phyloP scores from a whole-genome alignment of 768 basidiomycete genomes.

The Mycena indigotica region DNA sequence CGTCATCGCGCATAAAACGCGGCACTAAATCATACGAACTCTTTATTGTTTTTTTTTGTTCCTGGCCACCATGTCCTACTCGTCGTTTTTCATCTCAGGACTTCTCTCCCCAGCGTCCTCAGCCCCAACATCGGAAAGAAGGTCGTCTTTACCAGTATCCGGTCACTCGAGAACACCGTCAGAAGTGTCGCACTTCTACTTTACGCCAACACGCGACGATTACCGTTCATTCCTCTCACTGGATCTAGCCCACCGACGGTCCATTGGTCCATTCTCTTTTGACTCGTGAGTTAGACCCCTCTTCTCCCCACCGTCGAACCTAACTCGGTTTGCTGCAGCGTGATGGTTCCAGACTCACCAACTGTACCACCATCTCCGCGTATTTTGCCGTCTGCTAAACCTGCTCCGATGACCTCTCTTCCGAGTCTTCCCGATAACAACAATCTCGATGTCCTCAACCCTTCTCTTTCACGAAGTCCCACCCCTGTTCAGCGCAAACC shows the following conservation, averaged over 20 bases:
- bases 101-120: neutral
- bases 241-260: constrained; percentile 61
- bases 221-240: constrained; percentile 68
- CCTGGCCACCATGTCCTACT: neutral
- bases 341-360: constrained; percentile 1
- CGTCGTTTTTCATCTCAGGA: neutral
- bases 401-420: constrained; percentile 7
- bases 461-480: constrained; percentile 23
- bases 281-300: constrained; percentile 36
- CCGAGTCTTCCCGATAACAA: neutral
- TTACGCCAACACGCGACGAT: constrained; percentile 45
- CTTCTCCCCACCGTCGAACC: constrained; percentile 17
- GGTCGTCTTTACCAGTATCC: neutral
- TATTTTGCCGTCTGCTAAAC: constrained; percentile 21
- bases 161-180: constrained; percentile 27
- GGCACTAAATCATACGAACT: neutral
- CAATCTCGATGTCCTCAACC: neutral
- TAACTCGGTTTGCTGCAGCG: constrained; percentile 11
- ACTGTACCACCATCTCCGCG: constrained; percentile 4
- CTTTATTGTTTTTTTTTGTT: neutral
- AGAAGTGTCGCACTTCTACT: constrained; percentile 46
- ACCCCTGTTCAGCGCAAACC: constrained; percentile 26
- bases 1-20: no score
- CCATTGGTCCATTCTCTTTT: constrained; percentile 38
- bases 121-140: no score